A percentile compares a stretch with the other conserved stretches of the same genome.
These are phyloP conservation scores for Arxiozyma slooffiae DNA, from an alignment of 1,139 yeast genomes.

Conservation along the genomic window DNA sequence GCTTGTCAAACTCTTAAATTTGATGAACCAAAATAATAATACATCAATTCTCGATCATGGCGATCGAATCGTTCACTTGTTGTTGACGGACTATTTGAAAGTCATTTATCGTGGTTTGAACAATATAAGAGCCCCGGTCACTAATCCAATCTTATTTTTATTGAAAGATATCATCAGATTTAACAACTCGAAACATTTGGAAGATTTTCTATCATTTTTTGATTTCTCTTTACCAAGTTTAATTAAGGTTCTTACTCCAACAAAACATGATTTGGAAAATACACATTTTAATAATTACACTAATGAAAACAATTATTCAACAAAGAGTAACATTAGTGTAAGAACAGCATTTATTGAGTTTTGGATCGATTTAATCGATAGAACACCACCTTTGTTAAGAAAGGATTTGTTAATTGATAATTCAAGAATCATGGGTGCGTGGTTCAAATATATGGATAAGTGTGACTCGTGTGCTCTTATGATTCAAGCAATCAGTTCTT, in stretches of 20 bases:
- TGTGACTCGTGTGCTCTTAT: conserved; percentile 44
- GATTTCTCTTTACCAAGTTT: conserved; percentile 57
- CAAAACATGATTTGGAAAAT: conserved; percentile 38
- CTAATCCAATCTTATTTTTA: conserved; percentile 52
- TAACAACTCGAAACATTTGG: conserved; percentile 42
- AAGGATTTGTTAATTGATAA: conserved; percentile 53
- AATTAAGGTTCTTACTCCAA: conserved; percentile 52
- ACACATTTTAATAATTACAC: conserved; percentile 12
- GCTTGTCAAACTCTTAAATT: conserved; percentile 15
- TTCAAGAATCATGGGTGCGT: conserved; percentile 47
- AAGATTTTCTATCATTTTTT: conserved; percentile 52
- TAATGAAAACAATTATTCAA: conserved; percentile 26
- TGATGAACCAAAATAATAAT: conserved; percentile 18
- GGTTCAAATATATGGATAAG: conserved; percentile 55
- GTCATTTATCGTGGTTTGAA: conserved; percentile 61
- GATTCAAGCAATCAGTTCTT: conserved; percentile 36
- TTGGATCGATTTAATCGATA: conserved; percentile 45
- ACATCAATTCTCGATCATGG: conserved; percentile 24
- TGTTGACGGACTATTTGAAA: conserved; percentile 49
- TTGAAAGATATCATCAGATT: conserved; percentile 45
- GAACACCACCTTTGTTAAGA: conserved; percentile 45
- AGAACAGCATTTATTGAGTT: conserved; percentile 53
- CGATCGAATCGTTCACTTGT: conserved; percentile 39
- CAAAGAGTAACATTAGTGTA: conserved; percentile 23
- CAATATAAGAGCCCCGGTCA: conserved; percentile 46